Percentiles rank a stretch among this genome's conserved stretches.
These are phyloP conservation scores for Moesziomyces antarcticus DNA, from an alignment of 1,284 basidiomycete species.

Conservation along the genomic window DNA sequence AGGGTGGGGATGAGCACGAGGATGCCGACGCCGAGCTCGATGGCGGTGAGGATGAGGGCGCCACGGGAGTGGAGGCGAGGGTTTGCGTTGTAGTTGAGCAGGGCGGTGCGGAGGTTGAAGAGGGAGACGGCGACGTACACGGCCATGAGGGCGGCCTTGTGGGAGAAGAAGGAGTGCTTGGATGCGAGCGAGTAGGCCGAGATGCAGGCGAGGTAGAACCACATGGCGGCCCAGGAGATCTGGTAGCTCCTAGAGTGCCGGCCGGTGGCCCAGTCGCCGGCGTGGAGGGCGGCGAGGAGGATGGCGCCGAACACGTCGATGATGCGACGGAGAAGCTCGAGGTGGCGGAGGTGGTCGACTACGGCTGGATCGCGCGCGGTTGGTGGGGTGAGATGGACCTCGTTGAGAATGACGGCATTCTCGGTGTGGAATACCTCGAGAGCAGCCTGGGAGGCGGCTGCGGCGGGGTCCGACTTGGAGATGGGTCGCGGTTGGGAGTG, in stretches of 20 bases:
- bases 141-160: slow-evolving; percentile 56
- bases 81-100: slow-evolving; percentile 32
- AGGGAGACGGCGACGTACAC: slow-evolving; percentile 46
- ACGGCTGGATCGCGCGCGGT: slow-evolving; percentile 12
- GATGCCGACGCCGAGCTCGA: slow-evolving; percentile 41
- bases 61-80: slow-evolving; percentile 20
- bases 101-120: slow-evolving; percentile 59
- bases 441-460: slow-evolving; percentile 42
- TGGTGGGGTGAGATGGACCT: slow-evolving; percentile 57
- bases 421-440: slow-evolving; percentile 62
- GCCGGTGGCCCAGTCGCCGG: slow-evolving; percentile 38
- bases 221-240: slow-evolving; percentile 43
- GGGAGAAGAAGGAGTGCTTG: slow-evolving; percentile 50
- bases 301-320: slow-evolving; percentile 48
- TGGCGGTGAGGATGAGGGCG: slow-evolving; percentile 32
- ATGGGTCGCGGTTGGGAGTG: slow-evolving; percentile 12
- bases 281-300: slow-evolving; percentile 37
- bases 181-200: slow-evolving; percentile 45
- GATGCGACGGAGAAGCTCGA: slow-evolving; percentile 46
- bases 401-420: slow-evolving; percentile 66
- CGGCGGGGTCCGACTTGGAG: slow-evolving; percentile 3
- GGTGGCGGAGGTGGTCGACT: slow-evolving; percentile 10
- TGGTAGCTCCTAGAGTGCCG: slow-evolving; percentile 27
- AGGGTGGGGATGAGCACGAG: slow-evolving; percentile 47
- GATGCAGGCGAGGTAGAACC: slow-evolving; percentile 56